Percentiles rank a stretch among this genome's conserved stretches.
Conservation (phyloP, 2,329 filamentous ascomycete species). For the Colletotrichum coccodes region DNA sequence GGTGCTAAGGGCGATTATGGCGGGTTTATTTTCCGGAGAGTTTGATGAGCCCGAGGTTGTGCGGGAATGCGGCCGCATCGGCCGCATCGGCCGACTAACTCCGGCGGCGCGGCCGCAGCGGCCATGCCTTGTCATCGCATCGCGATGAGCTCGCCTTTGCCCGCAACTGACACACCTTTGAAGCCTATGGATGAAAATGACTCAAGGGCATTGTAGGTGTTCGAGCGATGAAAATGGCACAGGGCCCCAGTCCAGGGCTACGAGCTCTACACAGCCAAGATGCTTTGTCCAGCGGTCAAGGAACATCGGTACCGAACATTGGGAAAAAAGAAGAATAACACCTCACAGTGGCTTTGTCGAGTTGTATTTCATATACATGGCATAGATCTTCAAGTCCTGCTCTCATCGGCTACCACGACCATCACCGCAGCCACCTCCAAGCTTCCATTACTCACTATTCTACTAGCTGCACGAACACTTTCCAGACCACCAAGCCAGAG, state of each 20-base stretch:
- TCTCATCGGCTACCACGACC: neutral
- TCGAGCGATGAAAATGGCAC: neutral
- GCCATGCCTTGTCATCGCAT: neutral
- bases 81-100: neutral
- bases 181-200: accelerated
- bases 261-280: neutral
- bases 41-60: too few species aligned
- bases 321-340: neutral
- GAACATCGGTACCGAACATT: neutral
- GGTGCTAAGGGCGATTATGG: too few species aligned
- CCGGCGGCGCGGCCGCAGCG: neutral
- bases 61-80: neutral
- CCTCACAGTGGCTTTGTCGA: neutral
- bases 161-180: neutral
- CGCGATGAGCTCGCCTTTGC: neutral
- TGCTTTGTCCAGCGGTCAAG: neutral
- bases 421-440: neutral
- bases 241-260: neutral
- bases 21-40: too few species aligned
- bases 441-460: neutral
- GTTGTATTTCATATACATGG: neutral
- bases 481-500: neutral
- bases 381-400: neutral
- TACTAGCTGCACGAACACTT: too few species aligned
- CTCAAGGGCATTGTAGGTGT: neutral